Base-by-base conservation (phyloP, 352 stramenopile species). In the Pythium grandisporangium region DNA sequence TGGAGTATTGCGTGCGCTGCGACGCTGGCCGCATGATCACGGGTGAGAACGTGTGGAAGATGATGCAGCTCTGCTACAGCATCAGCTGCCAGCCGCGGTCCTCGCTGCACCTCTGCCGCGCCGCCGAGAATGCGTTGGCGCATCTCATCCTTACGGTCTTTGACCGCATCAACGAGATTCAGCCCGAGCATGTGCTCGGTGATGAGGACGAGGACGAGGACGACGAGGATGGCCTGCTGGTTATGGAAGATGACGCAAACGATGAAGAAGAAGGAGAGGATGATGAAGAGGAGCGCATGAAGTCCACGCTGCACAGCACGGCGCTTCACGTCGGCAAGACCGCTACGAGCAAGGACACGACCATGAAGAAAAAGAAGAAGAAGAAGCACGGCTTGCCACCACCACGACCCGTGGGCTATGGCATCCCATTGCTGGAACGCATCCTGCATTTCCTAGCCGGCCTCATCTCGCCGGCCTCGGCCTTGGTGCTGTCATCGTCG, bases 131-230 rank as follows among this genome's bases (percentile, higher is more conserved):
- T 66, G 97, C 95, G 25, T 70, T 99, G 24, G 90, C 88, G 21
- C 93, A 99, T 52, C 84, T 98, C 33, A 89, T 98, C 8, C 76
- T 99, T 44, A 96, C 96, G 10, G 82, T 99, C 2, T 99, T 99
- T 66, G 89, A 93, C 51, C 67, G 85, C 16, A 88, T 94, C 22
- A 61, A 85, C 35, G 82, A 88, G 47, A 48, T 93, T 25, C 70
- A 83, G 35, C 42, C 70, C 4, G 13, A 33, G 44, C 11, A 30
- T 29, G 14, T 27, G 34, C 36, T 37, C 2, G 37, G 59, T 10
- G 34, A 61, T 5, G 24, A 57, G 37, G 45, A 42, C 24, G 36
- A 36, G 25, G 46, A 53, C n/a, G 40, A 45, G 42, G 38, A 19
- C 30, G 16, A 43, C 19, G 33, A 38, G 19, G 13, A 11, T 11